Percentiles rank a stretch among this genome's conserved stretches.
These are phyloP conservation scores for Kwoniella heveanensis DNA, from an alignment of 768 basidiomycete genomes.

Conservation along the genomic window DNA sequence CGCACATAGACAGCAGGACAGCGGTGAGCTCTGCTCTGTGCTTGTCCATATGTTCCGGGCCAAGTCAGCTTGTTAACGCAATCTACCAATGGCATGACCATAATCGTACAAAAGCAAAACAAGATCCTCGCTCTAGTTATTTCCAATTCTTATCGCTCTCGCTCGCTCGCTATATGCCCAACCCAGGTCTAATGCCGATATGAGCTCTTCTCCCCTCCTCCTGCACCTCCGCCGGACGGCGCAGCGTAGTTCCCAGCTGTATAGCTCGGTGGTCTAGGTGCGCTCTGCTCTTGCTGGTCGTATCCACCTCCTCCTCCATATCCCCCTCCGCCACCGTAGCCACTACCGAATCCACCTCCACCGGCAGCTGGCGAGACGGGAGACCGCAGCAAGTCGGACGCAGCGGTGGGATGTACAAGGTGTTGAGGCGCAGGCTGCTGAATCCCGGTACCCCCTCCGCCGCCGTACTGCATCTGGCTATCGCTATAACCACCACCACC, in stretches of 20 bases:
- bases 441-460: neutral
- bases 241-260: constrained; percentile 15
- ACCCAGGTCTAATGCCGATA: constrained; percentile 17
- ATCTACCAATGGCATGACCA: too few species aligned
- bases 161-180: too few species aligned
- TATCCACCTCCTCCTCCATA: constrained; percentile 8
- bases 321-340: neutral
- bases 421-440: constrained; percentile 32
- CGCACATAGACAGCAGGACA: too few species aligned
- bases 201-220: constrained; percentile 19
- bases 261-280: constrained; percentile 24
- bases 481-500: constrained; percentile 15
- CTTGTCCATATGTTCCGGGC: too few species aligned
- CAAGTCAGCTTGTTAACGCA: too few species aligned
- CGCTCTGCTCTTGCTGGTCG: neutral
- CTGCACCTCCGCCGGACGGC: neutral
- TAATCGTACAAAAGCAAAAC: too few species aligned
- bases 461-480: constrained; percentile 16
- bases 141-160: too few species aligned
- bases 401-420: constrained; percentile 16
- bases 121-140: too few species aligned
- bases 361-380: constrained; percentile 7
- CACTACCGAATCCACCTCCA: neutral
- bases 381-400: constrained; percentile 22
- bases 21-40: too few species aligned